Conservation (phyloP, 169 alveolate genomes). For the Eimeria praecox region DNA sequence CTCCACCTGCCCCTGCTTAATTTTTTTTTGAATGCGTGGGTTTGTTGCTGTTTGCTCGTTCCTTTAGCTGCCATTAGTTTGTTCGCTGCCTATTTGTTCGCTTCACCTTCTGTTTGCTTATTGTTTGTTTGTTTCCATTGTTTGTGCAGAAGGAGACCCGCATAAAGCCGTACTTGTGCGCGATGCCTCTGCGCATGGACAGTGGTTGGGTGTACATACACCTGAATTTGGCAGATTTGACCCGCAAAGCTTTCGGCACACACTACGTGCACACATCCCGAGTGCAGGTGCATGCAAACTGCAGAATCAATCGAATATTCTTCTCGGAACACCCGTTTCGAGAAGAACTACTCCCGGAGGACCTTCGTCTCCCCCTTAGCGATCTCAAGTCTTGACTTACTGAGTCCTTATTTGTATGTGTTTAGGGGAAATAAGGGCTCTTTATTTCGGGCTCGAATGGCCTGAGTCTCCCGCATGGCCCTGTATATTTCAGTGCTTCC, state of each 20-base stretch:
- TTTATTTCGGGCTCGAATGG: not conserved
- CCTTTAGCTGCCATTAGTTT: not conserved
- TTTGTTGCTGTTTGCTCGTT: not conserved
- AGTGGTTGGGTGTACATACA: conserved; percentile 98
- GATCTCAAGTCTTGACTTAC: not conserved
- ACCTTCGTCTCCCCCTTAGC: conserved; percentile 87
- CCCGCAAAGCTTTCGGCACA: conserved; percentile 98
- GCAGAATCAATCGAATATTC: conserved; percentile 96
- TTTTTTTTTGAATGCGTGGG: not conserved
- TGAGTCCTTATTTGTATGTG: not conserved
- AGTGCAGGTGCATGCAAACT: conserved; percentile 96
- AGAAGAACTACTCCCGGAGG: conserved; percentile 89
- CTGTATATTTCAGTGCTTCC: not conserved
- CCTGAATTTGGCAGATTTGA: conserved; percentile 96
- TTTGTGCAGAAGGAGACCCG: conserved; percentile 89
- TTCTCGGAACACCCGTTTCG: conserved; percentile 95
- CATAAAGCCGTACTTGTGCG: conserved; percentile 97
- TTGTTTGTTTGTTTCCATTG: conserved; percentile 10
- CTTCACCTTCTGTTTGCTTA: not conserved
- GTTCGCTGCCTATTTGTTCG: not conserved
- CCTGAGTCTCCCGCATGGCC: too few relatives aligned
- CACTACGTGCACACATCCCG: conserved; percentile 97
- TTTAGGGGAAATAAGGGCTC: too few relatives aligned
- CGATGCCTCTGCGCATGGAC: conserved; percentile 98
- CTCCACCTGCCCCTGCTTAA: not conserved